Evolutionary conservation across 2,329 filamentous ascomycete genomes (phyloP), one percentile per base, ranked within the genome.

Genomic region (Xylaria sp.): DNA sequence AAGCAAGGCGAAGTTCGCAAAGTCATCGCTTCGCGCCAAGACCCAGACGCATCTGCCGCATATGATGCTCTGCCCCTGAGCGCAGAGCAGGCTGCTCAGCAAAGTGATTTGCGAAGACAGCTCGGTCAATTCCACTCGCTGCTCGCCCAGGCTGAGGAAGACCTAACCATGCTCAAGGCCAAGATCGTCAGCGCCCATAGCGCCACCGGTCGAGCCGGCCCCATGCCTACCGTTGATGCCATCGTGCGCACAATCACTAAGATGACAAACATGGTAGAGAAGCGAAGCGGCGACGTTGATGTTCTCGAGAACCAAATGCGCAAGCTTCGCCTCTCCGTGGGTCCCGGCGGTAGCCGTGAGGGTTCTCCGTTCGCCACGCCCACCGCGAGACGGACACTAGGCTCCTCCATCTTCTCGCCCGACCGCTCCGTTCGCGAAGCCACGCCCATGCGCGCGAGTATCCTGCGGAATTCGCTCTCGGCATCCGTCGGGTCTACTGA

Each of bases 191-290:
- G 83, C 1, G 79, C 80, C 6, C 81, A 80, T 16, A 78, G 77
- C 53, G 72, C 77, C 2, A 76, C 77, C 48, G 81, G 78, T 65
- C 81, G 75, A 59, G 74, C 75, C 4, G 71, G 71, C 1, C 72
- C 69, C 19, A 69, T 74, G 3, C 94, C 94, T 0, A 97, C 92
- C 0, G 90, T 97, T 8, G 94, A 97, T 68, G 91, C 91, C 0
- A 90, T 99, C 18, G 88, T 92, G 66, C 90, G 90, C 61, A 99
- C 94, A 0, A 96, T 99, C 65, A 80, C 81, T 59, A 96, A 94
- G 71, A 92, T 99, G 89, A 97, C 92, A 39, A 83, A 80, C 61
- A 93, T 97, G 88, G 90, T 90, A 0, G 91, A 97, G 78, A 91
- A 91, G 76, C 90, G 91, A 71, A 94, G 90, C 70, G 90, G 88